phyloP scores from a whole-genome alignment of 805 yeast genomes.

The Candida nanaspora region DNA sequence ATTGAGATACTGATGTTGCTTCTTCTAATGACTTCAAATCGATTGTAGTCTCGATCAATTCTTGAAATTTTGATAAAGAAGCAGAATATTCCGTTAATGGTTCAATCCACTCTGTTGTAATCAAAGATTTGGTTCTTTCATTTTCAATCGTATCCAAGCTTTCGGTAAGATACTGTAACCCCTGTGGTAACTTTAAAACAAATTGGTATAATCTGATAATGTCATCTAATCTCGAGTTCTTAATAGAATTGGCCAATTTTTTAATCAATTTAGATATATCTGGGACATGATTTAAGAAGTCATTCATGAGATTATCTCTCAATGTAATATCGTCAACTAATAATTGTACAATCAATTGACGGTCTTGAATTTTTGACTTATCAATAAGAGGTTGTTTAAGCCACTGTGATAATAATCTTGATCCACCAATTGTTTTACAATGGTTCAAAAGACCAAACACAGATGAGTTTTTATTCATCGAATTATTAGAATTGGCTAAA shows the following conservation, averaged over 20 bases:
- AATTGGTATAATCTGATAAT: slow-evolving; percentile 85
- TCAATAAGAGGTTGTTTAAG: slow-evolving; percentile 88
- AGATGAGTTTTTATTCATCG: slow-evolving; percentile 39
- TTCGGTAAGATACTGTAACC: slow-evolving; percentile 43
- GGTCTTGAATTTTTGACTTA: slow-evolving; percentile 44
- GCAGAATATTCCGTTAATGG: slow-evolving; percentile 44
- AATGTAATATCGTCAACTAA: slow-evolving; percentile 64
- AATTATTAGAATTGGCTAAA: slow-evolving; percentile 34
- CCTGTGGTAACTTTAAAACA: slow-evolving; percentile 61
- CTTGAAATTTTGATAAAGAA: slow-evolving; percentile 63
- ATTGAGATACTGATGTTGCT: slow-evolving; percentile 46
- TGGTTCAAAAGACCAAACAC: slow-evolving; percentile 79
- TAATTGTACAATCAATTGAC: slow-evolving; percentile 72
- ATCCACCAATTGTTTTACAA: slow-evolving; percentile 87
- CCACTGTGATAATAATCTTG: slow-evolving; percentile 87
- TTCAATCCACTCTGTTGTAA: slow-evolving; percentile 46
- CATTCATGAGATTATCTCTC: slow-evolving; percentile 59
- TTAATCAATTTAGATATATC: slow-evolving; percentile 73
- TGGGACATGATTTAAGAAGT: slow-evolving; percentile 66
- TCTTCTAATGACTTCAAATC: slow-evolving; percentile 78
- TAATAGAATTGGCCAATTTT: slow-evolving; percentile 40
- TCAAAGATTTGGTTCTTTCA: slow-evolving; percentile 23
- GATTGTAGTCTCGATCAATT: slow-evolving; percentile 85
- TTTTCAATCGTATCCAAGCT: slow-evolving; percentile 29
- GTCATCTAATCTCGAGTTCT: slow-evolving; percentile 57